phyloP scores from a whole-genome alignment of 805 yeast species.

The Tetrapisispora fleetii region DNA sequence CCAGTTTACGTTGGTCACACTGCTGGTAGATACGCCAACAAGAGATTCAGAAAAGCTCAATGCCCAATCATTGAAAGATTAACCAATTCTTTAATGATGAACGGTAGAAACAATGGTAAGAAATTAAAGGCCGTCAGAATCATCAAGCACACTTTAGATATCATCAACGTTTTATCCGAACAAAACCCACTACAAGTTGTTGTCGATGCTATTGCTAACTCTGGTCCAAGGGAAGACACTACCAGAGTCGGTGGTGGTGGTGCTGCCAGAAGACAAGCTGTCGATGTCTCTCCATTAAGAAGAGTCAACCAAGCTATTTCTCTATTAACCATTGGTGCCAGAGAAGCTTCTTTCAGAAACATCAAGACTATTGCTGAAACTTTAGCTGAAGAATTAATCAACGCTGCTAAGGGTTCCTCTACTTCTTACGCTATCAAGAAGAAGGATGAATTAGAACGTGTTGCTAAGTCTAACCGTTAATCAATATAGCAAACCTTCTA shows the following conservation, averaged over 20 bases:
- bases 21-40: constrained; percentile 98
- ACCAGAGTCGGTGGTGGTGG: constrained; percentile 99
- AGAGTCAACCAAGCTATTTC: constrained; percentile 99
- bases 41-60: constrained; percentile 99
- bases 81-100: constrained; percentile 99
- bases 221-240: constrained; percentile 99
- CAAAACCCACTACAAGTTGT: constrained; percentile 99
- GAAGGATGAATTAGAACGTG: constrained; percentile 99
- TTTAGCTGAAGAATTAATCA: constrained; percentile 99
- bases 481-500: constrained; percentile 4
- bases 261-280: constrained; percentile 99
- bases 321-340: constrained; percentile 96
- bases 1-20: constrained; percentile 98
- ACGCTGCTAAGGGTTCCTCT: constrained; percentile 99
- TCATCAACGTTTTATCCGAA: constrained; percentile 93
- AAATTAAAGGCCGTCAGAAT: constrained; percentile 99
- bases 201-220: constrained; percentile 98
- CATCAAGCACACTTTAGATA: constrained; percentile 98
- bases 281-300: constrained; percentile 99
- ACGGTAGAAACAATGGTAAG: constrained; percentile 99
- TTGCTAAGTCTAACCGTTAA: constrained; percentile 99
- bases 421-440: constrained; percentile 99
- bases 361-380: constrained; percentile 99
- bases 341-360: constrained; percentile 99
- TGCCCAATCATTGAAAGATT: constrained; percentile 99